Evolutionary conservation across 2,329 filamentous ascomycete species (phyloP).

Genomic region (Colletotrichum phormii): DNA sequence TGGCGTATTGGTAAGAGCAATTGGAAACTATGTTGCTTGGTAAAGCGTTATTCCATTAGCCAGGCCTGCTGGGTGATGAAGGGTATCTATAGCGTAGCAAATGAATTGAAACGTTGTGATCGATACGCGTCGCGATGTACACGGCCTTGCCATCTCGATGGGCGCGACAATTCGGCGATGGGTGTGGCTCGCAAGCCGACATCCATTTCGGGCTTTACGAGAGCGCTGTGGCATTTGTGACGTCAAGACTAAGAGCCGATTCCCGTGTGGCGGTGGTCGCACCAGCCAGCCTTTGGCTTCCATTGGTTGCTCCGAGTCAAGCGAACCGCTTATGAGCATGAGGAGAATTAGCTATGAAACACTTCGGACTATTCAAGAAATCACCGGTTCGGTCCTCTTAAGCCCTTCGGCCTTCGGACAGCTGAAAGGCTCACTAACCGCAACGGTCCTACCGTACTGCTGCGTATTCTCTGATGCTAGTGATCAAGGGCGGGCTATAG

Average conservation of each 20-base stretch:
- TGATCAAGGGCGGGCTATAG: neutral
- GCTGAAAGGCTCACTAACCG: neutral
- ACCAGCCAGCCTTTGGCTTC: neutral
- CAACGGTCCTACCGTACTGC: neutral
- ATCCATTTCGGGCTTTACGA: conserved; percentile 24
- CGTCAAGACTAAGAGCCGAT: conserved; percentile 18
- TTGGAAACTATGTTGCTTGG: neutral
- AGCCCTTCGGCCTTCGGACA: conserved; percentile 5
- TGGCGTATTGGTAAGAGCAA: too few relatives aligned
- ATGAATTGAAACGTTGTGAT: neutral
- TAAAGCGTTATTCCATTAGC: too few relatives aligned
- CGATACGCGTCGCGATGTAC: neutral
- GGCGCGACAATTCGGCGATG: conserved; percentile 10
- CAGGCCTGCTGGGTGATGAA: neutral
- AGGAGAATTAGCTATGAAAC: neutral
- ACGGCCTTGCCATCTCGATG: neutral
- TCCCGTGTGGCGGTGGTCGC: neutral
- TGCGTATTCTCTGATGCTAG: neutral
- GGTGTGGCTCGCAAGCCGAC: conserved; percentile 9
- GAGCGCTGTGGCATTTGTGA: neutral
- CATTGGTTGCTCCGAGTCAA: conserved; percentile 1
- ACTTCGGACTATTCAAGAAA: neutral
- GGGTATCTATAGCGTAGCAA: neutral
- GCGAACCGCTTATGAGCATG: neutral
- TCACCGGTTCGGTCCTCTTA: neutral